These are phyloP conservation scores for Coemansia sp. DNA, from an alignment of 192 early-diverging fungal species.

Conservation along the genomic window DNA sequence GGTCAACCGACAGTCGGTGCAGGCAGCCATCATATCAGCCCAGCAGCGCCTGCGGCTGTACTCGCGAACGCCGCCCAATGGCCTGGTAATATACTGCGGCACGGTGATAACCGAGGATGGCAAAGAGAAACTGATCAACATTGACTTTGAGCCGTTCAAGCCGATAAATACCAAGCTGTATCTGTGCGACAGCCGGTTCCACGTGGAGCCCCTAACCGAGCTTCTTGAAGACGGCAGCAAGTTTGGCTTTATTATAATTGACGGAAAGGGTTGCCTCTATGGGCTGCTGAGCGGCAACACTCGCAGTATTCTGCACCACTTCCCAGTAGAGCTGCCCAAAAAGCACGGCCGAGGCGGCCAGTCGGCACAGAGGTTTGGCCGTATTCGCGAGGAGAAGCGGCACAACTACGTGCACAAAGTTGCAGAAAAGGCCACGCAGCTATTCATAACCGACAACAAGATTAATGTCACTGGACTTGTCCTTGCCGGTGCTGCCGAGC, in stretches of 20 bases:
- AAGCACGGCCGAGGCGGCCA: slow-evolving; percentile 99
- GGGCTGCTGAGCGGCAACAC: slow-evolving; percentile 88
- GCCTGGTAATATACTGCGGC: slow-evolving; percentile 88
- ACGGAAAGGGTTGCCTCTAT: slow-evolving; percentile 94
- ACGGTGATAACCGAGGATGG: slow-evolving; percentile 94
- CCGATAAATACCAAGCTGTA: slow-evolving; percentile 95
- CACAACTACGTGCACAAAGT: slow-evolving; percentile 98
- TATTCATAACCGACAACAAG: slow-evolving; percentile 88
- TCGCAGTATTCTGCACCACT: slow-evolving; percentile 84
- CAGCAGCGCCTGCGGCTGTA: slow-evolving; percentile 92
- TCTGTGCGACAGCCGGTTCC: slow-evolving; percentile 96
- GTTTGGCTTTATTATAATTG: slow-evolving; percentile 98
- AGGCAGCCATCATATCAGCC: slow-evolving; percentile 92
- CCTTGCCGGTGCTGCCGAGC: slow-evolving; percentile 94
- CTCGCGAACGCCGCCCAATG: slow-evolving; percentile 78
- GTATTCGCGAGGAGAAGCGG: slow-evolving; percentile 93
- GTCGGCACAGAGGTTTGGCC: slow-evolving; percentile 95
- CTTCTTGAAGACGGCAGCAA: slow-evolving; percentile 85
- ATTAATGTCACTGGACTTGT: slow-evolving; percentile 63
- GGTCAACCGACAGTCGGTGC: slow-evolving; percentile 90
- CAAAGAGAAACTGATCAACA: slow-evolving; percentile 94
- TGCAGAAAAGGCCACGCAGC: slow-evolving; percentile 85
- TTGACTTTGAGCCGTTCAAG: slow-evolving; percentile 96
- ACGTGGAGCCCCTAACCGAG: slow-evolving; percentile 82
- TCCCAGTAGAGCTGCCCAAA: slow-evolving; percentile 93